Conservation (phyloP, 495 filamentous ascomycete species). For the Penicillium lividum region DNA sequence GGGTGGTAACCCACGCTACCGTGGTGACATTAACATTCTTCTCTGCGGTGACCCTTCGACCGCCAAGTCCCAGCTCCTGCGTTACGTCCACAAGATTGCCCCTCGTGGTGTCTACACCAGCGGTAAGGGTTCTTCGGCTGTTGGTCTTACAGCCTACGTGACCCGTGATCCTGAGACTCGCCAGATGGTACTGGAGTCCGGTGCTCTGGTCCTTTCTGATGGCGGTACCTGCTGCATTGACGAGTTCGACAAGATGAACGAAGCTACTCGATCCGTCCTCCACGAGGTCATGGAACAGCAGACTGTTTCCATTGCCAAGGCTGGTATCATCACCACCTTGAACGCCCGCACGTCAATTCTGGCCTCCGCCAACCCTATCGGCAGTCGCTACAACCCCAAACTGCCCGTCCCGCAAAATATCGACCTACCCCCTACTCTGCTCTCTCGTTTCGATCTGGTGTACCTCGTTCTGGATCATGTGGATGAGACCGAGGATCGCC, state of each 20-base stretch:
- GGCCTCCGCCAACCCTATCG: conserved; percentile 96
- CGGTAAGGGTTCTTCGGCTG: conserved; percentile 94
- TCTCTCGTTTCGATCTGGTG: conserved; percentile 94
- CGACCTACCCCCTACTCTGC: conserved; percentile 89
- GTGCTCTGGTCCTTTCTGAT: conserved; percentile 91
- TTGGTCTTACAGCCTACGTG: conserved; percentile 97
- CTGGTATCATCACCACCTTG: conserved; percentile 96
- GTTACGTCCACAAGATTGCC: conserved; percentile 96
- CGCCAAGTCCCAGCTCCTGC: conserved; percentile 88
- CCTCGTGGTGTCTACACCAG: conserved; percentile 96
- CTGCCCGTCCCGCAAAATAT: conserved; percentile 97
- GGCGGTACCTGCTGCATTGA: conserved; percentile 98
- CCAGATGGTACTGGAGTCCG: conserved; percentile 94
- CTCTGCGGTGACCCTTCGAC: conserved; percentile 97
- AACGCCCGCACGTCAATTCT: conserved; percentile 94
- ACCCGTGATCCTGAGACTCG: conserved; percentile 93
- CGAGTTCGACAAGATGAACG: conserved; percentile 99
- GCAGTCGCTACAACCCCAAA: conserved; percentile 94
- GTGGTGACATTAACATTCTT: conserved; percentile 96
- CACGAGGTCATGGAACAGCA: conserved; percentile 99
- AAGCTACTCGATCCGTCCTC: conserved; percentile 89
- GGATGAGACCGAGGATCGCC: conserved; percentile 84
- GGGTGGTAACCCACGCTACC: conserved; percentile 90
- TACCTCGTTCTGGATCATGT: conserved; percentile 94
- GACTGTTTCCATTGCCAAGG: conserved; percentile 97